Evolutionary conservation across 352 stramenopile species (phyloP).

Genomic region (Phytophthora palmivora): DNA sequence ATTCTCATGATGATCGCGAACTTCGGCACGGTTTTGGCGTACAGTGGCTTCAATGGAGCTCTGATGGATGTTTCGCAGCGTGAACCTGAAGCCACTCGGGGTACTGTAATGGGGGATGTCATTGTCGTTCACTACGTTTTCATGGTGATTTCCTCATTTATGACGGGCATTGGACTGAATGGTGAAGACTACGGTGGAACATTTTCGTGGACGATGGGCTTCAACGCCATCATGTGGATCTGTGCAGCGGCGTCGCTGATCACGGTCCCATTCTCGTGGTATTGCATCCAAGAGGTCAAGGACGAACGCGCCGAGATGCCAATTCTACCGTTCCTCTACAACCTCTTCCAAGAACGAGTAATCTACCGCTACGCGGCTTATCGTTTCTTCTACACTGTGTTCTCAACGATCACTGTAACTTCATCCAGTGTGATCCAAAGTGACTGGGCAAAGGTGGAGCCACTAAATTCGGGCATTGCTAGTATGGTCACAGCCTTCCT

Average conservation of each 20-base stretch:
- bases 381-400: slow-evolving; percentile 53
- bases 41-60: slow-evolving; percentile 72
- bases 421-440: slow-evolving; percentile 53
- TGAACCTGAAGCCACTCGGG: slow-evolving; percentile 45
- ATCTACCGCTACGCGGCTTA: slow-evolving; percentile 58
- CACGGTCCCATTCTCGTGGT: slow-evolving; percentile 43
- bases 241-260: slow-evolving; percentile 37
- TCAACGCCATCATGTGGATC: slow-evolving; percentile 60
- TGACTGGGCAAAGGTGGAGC: slow-evolving; percentile 58
- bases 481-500: slow-evolving; percentile 51
- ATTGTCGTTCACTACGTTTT: slow-evolving; percentile 49
- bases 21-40: slow-evolving; percentile 81
- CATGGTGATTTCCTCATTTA: slow-evolving; percentile 45
- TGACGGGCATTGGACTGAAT: slow-evolving; percentile 55
- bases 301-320: slow-evolving; percentile 28
- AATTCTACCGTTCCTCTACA: slow-evolving; percentile 44
- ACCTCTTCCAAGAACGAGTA: slow-evolving; percentile 48
- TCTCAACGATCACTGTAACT: slow-evolving; percentile 50
- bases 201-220: slow-evolving; percentile 59
- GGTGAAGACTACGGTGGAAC: slow-evolving; percentile 52
- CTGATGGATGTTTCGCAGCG: slow-evolving; percentile 60
- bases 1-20: slow-evolving; percentile 77
- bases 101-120: slow-evolving; percentile 45
- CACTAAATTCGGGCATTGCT: slow-evolving; percentile 59
- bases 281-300: slow-evolving; percentile 50